Conservation (phyloP, 768 basidiomycete species). For the Suillus placidus region DNA sequence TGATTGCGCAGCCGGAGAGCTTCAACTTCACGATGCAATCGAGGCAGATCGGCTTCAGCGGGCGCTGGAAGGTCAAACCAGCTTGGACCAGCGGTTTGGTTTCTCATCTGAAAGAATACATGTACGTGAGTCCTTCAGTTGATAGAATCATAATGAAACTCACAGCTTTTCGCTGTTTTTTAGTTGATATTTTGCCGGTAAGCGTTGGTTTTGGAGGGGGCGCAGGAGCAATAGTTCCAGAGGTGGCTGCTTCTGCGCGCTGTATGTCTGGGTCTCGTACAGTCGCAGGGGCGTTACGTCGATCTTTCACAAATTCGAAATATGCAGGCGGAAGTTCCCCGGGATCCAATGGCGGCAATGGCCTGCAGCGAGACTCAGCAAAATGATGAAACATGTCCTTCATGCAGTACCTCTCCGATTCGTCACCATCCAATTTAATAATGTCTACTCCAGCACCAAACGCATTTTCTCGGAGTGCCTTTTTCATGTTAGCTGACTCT, state of each 20-base stretch:
- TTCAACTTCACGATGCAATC: constrained; percentile 83
- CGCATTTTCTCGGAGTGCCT: constrained; percentile 27
- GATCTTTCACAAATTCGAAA: constrained; percentile 52
- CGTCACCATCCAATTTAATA: constrained; percentile 47
- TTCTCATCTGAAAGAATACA: constrained; percentile 52
- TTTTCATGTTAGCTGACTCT: constrained; percentile 31
- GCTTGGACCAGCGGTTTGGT: constrained; percentile 71
- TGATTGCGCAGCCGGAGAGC: constrained; percentile 85
- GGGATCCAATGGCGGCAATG: constrained; percentile 66
- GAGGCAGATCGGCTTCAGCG: constrained; percentile 74
- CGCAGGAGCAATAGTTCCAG: constrained; percentile 51
- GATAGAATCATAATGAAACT: constrained; percentile 17
- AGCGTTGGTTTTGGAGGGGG: constrained; percentile 65
- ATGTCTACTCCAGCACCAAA: constrained; percentile 54
- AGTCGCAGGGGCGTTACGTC: constrained; percentile 45
- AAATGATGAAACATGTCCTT: constrained; percentile 3
- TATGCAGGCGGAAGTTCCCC: constrained; percentile 66
- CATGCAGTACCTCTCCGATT: constrained; percentile 38
- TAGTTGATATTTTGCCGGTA: constrained; percentile 70
- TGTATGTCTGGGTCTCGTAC: constrained; percentile 67
- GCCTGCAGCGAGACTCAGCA: constrained; percentile 37
- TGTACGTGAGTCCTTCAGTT: background rate
- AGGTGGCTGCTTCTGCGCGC: constrained; percentile 52
- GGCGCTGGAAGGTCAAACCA: constrained; percentile 93
- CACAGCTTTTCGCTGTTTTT: constrained; percentile 73